These are phyloP conservation scores for Alternaria hordeiaustralica DNA, from an alignment of 2,329 filamentous ascomycete species.

Conservation along the genomic window DNA sequence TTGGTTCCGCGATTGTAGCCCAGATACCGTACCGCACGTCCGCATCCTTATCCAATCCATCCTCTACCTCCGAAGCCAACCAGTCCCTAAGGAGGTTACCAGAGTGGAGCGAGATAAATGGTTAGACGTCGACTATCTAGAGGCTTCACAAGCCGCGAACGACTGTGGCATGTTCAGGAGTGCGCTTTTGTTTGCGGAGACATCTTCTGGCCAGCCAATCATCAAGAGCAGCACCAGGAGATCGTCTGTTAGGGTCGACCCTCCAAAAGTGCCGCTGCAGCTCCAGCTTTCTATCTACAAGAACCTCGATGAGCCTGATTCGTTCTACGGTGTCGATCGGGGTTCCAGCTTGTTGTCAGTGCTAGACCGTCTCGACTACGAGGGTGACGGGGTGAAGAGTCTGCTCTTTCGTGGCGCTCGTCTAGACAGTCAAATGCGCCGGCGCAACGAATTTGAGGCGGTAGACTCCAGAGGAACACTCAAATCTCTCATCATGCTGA, in stretches of 20 bases:
- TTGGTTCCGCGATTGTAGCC: constrained; percentile 64
- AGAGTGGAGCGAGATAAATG: constrained; percentile 80
- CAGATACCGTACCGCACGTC: constrained; percentile 65
- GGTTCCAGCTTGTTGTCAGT: constrained; percentile 78
- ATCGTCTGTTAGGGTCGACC: constrained; percentile 62
- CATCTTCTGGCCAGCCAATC: constrained; percentile 63
- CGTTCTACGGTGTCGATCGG: constrained; percentile 90
- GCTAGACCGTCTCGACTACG: constrained; percentile 83
- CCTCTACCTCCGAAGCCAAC: constrained; percentile 86
- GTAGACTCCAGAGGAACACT: constrained; percentile 73
- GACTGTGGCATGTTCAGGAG: constrained; percentile 86
- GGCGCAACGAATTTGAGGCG: constrained; percentile 61
- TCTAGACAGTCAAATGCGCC: constrained; percentile 82
- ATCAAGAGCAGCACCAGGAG: constrained; percentile 65
- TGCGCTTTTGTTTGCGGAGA: constrained; percentile 82
- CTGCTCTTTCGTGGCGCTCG: constrained; percentile 90
- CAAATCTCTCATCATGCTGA: constrained; percentile 78
- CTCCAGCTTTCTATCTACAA: constrained; percentile 84
- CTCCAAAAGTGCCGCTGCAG: constrained; percentile 61
- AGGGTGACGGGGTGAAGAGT: constrained; percentile 84
- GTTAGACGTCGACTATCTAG: constrained; percentile 81
- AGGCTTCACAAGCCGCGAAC: constrained; percentile 74
- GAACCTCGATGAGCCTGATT: constrained; percentile 93
- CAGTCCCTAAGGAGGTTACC: constrained; percentile 75
- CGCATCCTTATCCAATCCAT: constrained; percentile 78